These are phyloP conservation scores for Phytophthora cajani DNA, from an alignment of 352 stramenopile genomes.

Conservation along the genomic window DNA sequence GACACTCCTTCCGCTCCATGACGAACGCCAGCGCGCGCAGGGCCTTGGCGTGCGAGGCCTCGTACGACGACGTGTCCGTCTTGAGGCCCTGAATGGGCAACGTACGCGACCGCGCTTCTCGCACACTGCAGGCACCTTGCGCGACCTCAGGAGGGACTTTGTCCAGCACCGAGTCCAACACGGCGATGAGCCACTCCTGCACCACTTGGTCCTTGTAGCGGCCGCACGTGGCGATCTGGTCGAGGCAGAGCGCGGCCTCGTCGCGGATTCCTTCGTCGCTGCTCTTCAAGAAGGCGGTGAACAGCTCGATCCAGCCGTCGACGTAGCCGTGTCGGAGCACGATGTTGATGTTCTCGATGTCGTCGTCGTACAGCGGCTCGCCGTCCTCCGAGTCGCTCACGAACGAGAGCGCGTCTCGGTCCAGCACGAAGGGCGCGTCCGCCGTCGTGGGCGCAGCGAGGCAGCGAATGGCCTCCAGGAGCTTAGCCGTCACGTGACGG, in stretches of 20 bases:
- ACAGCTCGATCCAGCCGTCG: conserved; percentile 83
- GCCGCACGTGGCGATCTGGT: conserved; percentile 55
- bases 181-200: conserved; percentile 79
- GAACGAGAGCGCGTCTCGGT: conserved; percentile 69
- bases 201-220: conserved; percentile 62
- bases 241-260: conserved; percentile 63
- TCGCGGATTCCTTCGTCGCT: conserved; percentile 53
- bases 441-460: conserved; percentile 37
- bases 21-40: conserved; percentile 72
- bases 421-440: conserved; percentile 41
- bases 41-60: conserved; percentile 63
- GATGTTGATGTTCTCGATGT: conserved; percentile 54
- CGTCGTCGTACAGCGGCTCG: conserved; percentile 64
- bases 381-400: conserved; percentile 58
- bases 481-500: conserved; percentile 50
- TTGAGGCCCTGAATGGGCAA: conserved; percentile 53
- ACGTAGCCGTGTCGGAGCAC: conserved; percentile 60
- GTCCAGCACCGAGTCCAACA: conserved; percentile 70
- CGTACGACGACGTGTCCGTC: conserved; percentile 36
- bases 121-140: conserved; percentile 58
- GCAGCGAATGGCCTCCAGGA: conserved; percentile 60
- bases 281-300: conserved; percentile 65
- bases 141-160: conserved; percentile 59
- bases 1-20: conserved; percentile 56
- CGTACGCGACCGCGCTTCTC: conserved; percentile 64